These are phyloP conservation scores for Escallonia rubra DNA, from an alignment of 129 eudicot genomes.

Conservation along the genomic window DNA sequence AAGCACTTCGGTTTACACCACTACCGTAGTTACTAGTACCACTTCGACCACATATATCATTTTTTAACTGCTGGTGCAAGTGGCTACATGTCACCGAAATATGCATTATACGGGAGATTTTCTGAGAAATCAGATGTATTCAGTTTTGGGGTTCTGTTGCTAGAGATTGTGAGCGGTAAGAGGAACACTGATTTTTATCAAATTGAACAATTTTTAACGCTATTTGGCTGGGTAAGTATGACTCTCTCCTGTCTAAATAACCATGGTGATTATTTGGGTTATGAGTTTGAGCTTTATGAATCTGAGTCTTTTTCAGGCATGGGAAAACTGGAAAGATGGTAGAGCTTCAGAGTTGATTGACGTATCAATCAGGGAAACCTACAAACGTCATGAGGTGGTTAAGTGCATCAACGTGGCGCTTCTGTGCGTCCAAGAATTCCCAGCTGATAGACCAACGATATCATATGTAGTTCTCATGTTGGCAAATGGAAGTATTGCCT, in stretches of 20 bases:
- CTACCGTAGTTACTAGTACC: no score
- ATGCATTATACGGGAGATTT: slow-evolving; percentile 4
- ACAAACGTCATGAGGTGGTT: not conserved
- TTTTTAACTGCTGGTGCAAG: not conserved
- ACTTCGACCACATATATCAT: no score
- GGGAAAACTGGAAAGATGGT: slow-evolving; percentile 6
- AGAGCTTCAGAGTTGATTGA: not conserved
- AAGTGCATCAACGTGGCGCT: slow-evolving; percentile 2
- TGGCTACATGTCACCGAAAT: slow-evolving; percentile 7
- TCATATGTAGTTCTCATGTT: not conserved
- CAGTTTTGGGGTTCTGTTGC: slow-evolving; percentile 5
- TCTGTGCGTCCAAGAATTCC: not conserved
- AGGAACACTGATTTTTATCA: not conserved
- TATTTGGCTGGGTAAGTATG: slow-evolving; percentile 5
- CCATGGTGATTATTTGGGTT: not conserved
- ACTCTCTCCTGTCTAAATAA: not conserved
- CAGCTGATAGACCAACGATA: not conserved
- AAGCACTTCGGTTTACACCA: not conserved
- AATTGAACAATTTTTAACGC: not conserved
- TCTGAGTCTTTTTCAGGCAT: not conserved
- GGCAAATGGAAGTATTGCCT: not conserved
- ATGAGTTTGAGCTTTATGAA: not conserved
- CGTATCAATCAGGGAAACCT: not conserved
- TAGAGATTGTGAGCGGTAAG: slow-evolving; percentile 6
- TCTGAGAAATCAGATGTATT: slow-evolving; percentile 2